phyloP scores from a whole-genome alignment of 805 yeast genomes.

The Starmerella kuoi region DNA sequence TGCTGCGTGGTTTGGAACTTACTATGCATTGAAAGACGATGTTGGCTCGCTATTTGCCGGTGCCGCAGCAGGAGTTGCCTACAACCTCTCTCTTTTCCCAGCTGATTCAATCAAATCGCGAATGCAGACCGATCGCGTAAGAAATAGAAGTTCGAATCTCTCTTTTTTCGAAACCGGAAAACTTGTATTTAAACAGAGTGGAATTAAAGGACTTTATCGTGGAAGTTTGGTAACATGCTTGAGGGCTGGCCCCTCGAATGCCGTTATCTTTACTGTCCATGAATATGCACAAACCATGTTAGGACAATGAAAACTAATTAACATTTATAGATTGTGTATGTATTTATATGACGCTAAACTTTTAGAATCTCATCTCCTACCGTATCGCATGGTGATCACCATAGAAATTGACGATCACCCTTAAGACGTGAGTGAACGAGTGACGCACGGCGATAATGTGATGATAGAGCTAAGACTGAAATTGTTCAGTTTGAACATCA shows the following conservation, averaged over 20 bases:
- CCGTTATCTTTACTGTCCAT: slow-evolving; percentile 69
- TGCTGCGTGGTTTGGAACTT: slow-evolving; percentile 88
- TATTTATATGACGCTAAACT: too few relatives aligned
- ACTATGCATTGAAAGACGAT: slow-evolving; percentile 40
- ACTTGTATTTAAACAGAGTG: slow-evolving; percentile 39
- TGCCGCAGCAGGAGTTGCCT: slow-evolving; percentile 73
- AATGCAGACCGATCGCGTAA: slow-evolving; percentile 52
- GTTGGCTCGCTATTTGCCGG: slow-evolving; percentile 53
- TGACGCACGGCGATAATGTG: too few relatives aligned
- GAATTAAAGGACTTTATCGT: slow-evolving; percentile 61
- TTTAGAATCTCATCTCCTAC: too few relatives aligned
- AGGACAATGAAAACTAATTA: too few relatives aligned
- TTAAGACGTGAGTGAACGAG: too few relatives aligned
- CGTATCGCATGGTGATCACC: too few relatives aligned
- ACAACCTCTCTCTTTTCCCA: slow-evolving; percentile 72
- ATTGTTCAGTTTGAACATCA: too few relatives aligned
- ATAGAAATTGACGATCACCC: too few relatives aligned
- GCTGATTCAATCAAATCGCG: slow-evolving; percentile 82
- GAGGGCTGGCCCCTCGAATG: slow-evolving; percentile 84
- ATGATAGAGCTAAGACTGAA: too few relatives aligned
- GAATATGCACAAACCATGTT: slow-evolving; percentile 35
- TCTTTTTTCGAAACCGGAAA: slow-evolving; percentile 33
- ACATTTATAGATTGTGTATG: too few relatives aligned
- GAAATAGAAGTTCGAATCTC: slow-evolving; percentile 26
- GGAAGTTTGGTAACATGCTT: slow-evolving; percentile 74